A percentile compares a stretch with the other conserved stretches of the same genome.
phyloP scores from a whole-genome alignment of 2,329 filamentous ascomycete species.

The Drechslera avenae region DNA sequence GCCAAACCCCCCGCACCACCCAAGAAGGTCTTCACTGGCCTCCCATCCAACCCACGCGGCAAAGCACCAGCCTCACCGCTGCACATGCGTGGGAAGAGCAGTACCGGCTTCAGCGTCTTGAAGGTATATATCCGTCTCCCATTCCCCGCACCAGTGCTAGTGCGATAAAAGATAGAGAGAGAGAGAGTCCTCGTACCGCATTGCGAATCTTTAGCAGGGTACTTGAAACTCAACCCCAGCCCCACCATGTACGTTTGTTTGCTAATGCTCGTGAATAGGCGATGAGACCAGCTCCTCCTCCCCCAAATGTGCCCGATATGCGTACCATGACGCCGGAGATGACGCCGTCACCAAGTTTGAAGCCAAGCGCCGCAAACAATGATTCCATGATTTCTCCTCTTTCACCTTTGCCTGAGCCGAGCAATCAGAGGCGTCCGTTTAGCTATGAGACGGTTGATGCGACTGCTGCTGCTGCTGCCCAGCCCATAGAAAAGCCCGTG shows the following conservation, averaged over 20 bases:
- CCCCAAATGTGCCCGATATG: slow-evolving; percentile 18
- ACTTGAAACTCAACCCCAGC: slow-evolving; percentile 5
- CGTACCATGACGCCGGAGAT: slow-evolving; percentile 38
- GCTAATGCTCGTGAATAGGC: slow-evolving; percentile 16
- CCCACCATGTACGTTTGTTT: neutral
- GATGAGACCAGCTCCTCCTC: slow-evolving; percentile 27
- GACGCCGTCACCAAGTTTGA: slow-evolving; percentile 32
- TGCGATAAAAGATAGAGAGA: slow-evolving; percentile 17
- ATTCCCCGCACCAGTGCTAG: slow-evolving; percentile 27
- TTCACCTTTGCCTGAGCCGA: slow-evolving; percentile 24
- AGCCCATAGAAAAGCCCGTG: slow-evolving; percentile 1
- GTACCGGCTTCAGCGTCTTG: slow-evolving; percentile 45
- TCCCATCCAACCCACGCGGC: slow-evolving; percentile 39
- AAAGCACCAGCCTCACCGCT: slow-evolving; percentile 29
- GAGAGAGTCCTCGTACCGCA: slow-evolving; percentile 2
- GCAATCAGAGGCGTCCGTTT: slow-evolving; percentile 28
- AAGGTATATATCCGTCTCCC: slow-evolving; percentile 41
- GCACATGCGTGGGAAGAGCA: slow-evolving; percentile 46
- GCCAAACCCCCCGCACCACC: slow-evolving; percentile 22
- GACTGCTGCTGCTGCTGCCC: slow-evolving; percentile 1
- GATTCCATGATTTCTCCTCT: slow-evolving; percentile 29
- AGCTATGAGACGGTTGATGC: slow-evolving; percentile 29
- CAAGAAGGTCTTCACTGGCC: slow-evolving; percentile 33
- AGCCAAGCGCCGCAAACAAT: slow-evolving; percentile 20
- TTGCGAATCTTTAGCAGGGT: slow-evolving; percentile 14